Evolutionary conservation across 257 asterid genomes (phyloP).

Genomic region (Penstemon newberryi): DNA sequence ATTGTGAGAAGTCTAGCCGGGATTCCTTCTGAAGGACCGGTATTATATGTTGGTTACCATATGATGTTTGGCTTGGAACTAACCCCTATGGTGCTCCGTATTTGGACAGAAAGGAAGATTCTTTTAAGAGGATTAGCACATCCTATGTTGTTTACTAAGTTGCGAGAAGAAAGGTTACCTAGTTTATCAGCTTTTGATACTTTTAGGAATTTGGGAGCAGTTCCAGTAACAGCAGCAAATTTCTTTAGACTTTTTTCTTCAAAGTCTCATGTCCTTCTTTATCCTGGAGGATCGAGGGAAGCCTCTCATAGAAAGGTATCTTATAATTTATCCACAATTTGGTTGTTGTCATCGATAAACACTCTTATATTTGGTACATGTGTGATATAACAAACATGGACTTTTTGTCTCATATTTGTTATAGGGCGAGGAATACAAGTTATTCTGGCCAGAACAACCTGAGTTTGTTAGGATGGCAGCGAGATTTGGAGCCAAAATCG

Average conservation of each 20-base stretch:
- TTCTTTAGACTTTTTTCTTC: slow-evolving; percentile 67
- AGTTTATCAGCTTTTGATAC: slow-evolving; percentile 52
- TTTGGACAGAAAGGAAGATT: slow-evolving; percentile 67
- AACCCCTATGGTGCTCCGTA: slow-evolving; percentile 54
- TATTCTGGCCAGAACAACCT: slow-evolving; percentile 89
- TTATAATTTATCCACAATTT: too few species aligned
- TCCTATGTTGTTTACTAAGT: slow-evolving; percentile 57
- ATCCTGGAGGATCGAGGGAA: slow-evolving; percentile 93
- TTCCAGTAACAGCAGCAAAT: slow-evolving; percentile 80
- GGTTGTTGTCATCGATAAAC: too few species aligned
- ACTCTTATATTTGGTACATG: too few species aligned
- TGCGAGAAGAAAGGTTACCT: slow-evolving; percentile 52
- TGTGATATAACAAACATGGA: too few species aligned
- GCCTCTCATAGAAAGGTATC: slow-evolving; percentile 85
- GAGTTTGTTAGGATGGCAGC: slow-evolving; percentile 97
- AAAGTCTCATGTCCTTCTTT: slow-evolving; percentile 67
- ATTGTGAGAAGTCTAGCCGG: slow-evolving; percentile 70
- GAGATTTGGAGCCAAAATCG: slow-evolving; percentile 84
- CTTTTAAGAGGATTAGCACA: slow-evolving; percentile 80
- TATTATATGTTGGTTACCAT: slow-evolving; percentile 76
- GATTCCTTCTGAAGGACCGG: slow-evolving; percentile 84
- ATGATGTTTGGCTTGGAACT: slow-evolving; percentile 88
- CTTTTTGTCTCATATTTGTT: too few species aligned
- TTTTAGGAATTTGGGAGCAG: slow-evolving; percentile 72
- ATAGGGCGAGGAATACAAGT: slow-evolving; percentile 82